Conservation (phyloP, 306 rosid species). For the Lagenaria siceraria region DNA sequence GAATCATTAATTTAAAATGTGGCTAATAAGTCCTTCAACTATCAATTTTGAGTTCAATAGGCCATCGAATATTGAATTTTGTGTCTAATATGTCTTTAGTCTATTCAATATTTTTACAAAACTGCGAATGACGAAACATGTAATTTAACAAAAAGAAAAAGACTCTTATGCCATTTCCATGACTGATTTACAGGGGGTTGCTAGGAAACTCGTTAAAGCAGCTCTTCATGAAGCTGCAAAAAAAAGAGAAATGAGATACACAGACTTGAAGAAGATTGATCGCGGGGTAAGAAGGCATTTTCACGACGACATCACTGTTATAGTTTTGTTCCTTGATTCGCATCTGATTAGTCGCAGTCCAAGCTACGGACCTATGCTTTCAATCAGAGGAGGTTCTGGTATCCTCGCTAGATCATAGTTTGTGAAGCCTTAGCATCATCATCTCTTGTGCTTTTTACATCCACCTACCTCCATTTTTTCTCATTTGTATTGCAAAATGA, state of each 20-base stretch:
- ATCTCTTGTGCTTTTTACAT: not conserved
- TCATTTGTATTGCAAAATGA: slow-evolving; percentile 13
- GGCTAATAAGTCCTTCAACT: no score
- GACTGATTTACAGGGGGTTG: slow-evolving; percentile 56
- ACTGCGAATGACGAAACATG: no score
- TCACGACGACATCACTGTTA: slow-evolving; percentile 90
- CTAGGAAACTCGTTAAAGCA: slow-evolving; percentile 55
- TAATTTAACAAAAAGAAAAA: no score
- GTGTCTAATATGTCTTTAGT: no score
- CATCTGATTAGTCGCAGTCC: slow-evolving; percentile 32
- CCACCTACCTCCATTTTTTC: slow-evolving; percentile 11
- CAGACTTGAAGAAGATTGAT: slow-evolving; percentile 82
- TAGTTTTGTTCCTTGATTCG: slow-evolving; percentile 72
- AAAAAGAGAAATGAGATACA: slow-evolving; percentile 95
- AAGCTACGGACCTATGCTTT: slow-evolving; percentile 39
- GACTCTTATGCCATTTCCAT: not conserved
- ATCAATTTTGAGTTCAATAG: no score
- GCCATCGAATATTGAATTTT: no score
- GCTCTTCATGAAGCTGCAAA: slow-evolving; percentile 84
- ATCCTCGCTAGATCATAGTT: slow-evolving; percentile 22
- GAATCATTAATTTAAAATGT: no score
- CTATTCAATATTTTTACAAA: no score
- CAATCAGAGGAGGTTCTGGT: slow-evolving; percentile 55
- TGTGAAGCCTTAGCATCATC: slow-evolving; percentile 15
- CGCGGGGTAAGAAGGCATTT: slow-evolving; percentile 95